These are phyloP conservation scores for Penicillium sp. DNA, from an alignment of 2,329 filamentous ascomycete genomes.

Conservation along the genomic window DNA sequence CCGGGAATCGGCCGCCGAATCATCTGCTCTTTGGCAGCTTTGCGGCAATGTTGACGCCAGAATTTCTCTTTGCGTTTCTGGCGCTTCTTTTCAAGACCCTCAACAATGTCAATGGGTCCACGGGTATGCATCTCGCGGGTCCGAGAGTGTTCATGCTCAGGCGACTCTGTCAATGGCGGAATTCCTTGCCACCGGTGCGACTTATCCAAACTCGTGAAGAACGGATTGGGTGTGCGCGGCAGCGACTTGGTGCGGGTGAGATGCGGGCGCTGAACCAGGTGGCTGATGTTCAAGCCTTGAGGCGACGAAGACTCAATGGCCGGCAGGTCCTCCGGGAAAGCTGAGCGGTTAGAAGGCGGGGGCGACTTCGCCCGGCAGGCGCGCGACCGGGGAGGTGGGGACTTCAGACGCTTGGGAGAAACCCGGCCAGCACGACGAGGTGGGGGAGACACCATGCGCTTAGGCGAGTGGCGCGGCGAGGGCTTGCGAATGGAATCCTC, in stretches of 20 bases:
- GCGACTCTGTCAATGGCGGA: slow-evolving; percentile 41
- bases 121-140: slow-evolving; percentile 68
- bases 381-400: slow-evolving; percentile 67
- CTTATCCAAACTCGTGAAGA: slow-evolving; percentile 52
- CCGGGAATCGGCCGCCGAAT: slow-evolving; percentile 72
- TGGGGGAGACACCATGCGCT: slow-evolving; percentile 60
- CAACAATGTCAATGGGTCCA: slow-evolving; percentile 96
- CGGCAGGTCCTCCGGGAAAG: slow-evolving; percentile 45
- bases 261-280: slow-evolving; percentile 65
- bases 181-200: slow-evolving; percentile 38
- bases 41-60: slow-evolving; percentile 84
- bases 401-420: slow-evolving; percentile 71
- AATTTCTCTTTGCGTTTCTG: slow-evolving; percentile 92
- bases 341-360: slow-evolving; percentile 44
- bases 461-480: slow-evolving; percentile 63
- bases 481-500: slow-evolving; percentile 55
- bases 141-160: slow-evolving; percentile 40
- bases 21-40: slow-evolving; percentile 69
- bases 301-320: slow-evolving; percentile 46
- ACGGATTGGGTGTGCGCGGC: slow-evolving; percentile 75
- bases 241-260: slow-evolving; percentile 82
- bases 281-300: slow-evolving; percentile 56
- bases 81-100: slow-evolving; percentile 91
- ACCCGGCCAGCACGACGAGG: slow-evolving; percentile 53
- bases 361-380: slow-evolving; percentile 54